phyloP scores from a whole-genome alignment of 306 rosid species.

The Dalbergia oliveri region DNA sequence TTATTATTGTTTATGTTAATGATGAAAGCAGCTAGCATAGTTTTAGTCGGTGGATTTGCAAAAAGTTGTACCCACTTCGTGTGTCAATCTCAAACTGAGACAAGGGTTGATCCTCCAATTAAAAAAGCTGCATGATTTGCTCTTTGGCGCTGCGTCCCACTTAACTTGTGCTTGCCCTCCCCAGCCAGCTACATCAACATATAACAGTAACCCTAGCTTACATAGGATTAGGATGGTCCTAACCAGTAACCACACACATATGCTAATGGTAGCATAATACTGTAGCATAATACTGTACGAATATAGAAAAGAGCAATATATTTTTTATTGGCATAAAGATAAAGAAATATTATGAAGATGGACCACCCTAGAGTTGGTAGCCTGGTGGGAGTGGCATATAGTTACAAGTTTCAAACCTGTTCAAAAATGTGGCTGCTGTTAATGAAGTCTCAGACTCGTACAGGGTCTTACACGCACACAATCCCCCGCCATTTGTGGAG shows the following conservation, averaged over 20 bases:
- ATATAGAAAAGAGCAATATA: background rate
- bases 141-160: conserved; percentile 37
- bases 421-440: conserved; percentile 39
- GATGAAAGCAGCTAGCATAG: conserved; percentile 21
- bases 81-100: conserved; percentile 32
- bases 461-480: conserved; percentile 40
- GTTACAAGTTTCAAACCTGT: conserved; percentile 60
- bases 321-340: conserved; percentile 7
- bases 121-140: conserved; percentile 39
- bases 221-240: conserved; percentile 54
- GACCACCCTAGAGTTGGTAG: conserved; percentile 58
- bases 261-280: conserved; percentile 11
- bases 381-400: conserved; percentile 42
- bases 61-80: conserved; percentile 5
- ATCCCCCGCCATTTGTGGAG: conserved; percentile 62
- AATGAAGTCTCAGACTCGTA: conserved; percentile 31
- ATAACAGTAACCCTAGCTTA: conserved; percentile 36
- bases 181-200: background rate
- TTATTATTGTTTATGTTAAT: conserved; percentile 11
- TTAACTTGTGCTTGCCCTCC: conserved; percentile 6
- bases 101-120: conserved; percentile 23
- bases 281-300: conserved; percentile 27
- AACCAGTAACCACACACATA: background rate
- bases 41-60: conserved; percentile 35
- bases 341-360: conserved; percentile 19